Evolutionary conservation across 2,329 filamentous ascomycete genomes (phyloP).

Genomic region (Ceratocystis destructans): DNA sequence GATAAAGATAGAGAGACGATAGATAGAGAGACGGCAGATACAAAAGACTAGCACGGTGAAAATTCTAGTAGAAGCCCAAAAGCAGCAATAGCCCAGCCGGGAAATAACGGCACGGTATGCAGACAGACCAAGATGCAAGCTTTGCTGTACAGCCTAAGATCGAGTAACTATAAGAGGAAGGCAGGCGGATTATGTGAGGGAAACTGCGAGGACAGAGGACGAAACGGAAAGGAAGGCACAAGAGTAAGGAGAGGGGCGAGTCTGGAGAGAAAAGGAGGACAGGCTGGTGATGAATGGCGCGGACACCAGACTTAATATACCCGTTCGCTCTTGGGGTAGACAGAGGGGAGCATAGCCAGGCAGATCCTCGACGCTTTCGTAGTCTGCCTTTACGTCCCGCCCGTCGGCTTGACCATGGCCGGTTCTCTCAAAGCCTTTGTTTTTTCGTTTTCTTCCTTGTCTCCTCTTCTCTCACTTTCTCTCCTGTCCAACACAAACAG

Average conservation of each 20-base stretch:
- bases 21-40: neutral
- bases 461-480: neutral
- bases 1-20: neutral
- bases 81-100: neutral
- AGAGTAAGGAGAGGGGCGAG: neutral
- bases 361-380: slow-evolving; percentile 1
- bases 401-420: neutral
- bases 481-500: neutral
- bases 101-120: neutral
- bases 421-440: neutral
- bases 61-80: neutral
- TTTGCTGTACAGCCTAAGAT: neutral
- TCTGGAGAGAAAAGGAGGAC: neutral
- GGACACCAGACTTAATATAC: neutral
- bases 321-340: neutral
- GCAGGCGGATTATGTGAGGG: neutral
- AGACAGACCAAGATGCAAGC: neutral
- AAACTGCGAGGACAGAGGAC: neutral
- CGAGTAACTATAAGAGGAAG: neutral
- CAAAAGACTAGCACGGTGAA: neutral
- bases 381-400: neutral
- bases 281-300: neutral
- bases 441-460: neutral
- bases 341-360: neutral
- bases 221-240: neutral